Conservation (phyloP, 2,329 filamentous ascomycete genomes). For the Aphanocladium album region DNA sequence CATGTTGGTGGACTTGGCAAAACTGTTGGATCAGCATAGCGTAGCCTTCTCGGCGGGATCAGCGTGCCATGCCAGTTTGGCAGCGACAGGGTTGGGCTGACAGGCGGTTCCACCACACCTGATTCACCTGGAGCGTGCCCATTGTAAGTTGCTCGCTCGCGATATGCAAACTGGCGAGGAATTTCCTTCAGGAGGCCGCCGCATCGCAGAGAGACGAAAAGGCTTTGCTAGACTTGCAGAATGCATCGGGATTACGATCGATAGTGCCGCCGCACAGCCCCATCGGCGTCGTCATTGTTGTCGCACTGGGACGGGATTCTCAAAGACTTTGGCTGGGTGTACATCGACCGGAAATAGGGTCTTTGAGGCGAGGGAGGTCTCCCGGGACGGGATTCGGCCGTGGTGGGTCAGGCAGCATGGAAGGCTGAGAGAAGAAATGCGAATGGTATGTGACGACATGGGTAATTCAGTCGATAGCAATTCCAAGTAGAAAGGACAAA, state of each 20-base stretch:
- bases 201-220: background rate
- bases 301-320: background rate
- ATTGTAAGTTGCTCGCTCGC: too few relatives aligned
- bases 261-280: conserved; percentile 1
- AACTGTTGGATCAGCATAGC: background rate
- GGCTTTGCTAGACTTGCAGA: background rate
- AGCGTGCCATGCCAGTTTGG: background rate
- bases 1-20: background rate
- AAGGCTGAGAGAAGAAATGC: background rate
- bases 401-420: background rate
- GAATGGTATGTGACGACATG: background rate
- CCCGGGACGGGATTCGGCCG: conserved; percentile 1
- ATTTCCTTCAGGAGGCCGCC: background rate
- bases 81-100: background rate
- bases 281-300: conserved; percentile 9
- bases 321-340: background rate
- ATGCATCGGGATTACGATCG: conserved; percentile 1
- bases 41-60: background rate
- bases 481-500: background rate
- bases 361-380: too few relatives aligned
- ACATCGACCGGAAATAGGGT: background rate
- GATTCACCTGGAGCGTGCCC: too few relatives aligned
- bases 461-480: background rate
- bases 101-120: background rate
- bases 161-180: background rate